These are phyloP conservation scores for Drechslera avenae DNA, from an alignment of 2,329 filamentous ascomycete species.

Conservation along the genomic window DNA sequence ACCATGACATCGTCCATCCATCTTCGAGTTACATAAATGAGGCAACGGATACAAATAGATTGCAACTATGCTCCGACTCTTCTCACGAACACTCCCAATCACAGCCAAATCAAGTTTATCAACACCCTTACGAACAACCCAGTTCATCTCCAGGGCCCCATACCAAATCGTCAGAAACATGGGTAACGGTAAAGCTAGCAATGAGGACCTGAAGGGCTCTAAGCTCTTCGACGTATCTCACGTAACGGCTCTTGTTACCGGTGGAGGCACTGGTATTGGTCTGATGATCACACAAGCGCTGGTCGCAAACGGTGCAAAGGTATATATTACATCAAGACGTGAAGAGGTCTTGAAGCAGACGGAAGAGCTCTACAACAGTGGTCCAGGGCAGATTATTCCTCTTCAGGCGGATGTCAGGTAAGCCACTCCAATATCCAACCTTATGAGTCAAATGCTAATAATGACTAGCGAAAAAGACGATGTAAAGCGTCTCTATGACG, in stretches of 20 bases:
- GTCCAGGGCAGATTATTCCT: slow-evolving; percentile 56
- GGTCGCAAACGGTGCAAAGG: slow-evolving; percentile 64
- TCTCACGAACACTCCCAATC: slow-evolving; percentile 25
- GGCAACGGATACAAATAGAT: not conserved
- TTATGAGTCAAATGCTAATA: not conserved
- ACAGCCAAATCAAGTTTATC: slow-evolving; percentile 7
- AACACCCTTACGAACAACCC: slow-evolving; percentile 11
- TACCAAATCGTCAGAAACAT: slow-evolving; percentile 38
- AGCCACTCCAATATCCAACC: not conserved
- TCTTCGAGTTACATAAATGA: slow-evolving; percentile 20
- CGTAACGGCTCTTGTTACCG: slow-evolving; percentile 53
- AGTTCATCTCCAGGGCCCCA: slow-evolving; percentile 19
- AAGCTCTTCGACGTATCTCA: slow-evolving; percentile 55
- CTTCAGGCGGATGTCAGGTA: slow-evolving; percentile 38
- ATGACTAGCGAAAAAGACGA: slow-evolving; percentile 55
- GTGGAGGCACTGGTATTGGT: slow-evolving; percentile 56
- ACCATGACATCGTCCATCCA: slow-evolving; percentile 16
- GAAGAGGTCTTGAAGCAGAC: slow-evolving; percentile 48
- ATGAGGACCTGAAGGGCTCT: slow-evolving; percentile 49
- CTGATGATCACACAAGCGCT: slow-evolving; percentile 70
- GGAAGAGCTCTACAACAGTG: slow-evolving; percentile 53
- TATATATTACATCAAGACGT: slow-evolving; percentile 45
- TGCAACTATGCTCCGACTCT: slow-evolving; percentile 40
- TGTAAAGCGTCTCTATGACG: slow-evolving; percentile 48
- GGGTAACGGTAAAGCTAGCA: slow-evolving; percentile 43